These are phyloP conservation scores for Botrytis pseudocinerea DNA, from an alignment of 2,329 filamentous ascomycete species.

Conservation along the genomic window DNA sequence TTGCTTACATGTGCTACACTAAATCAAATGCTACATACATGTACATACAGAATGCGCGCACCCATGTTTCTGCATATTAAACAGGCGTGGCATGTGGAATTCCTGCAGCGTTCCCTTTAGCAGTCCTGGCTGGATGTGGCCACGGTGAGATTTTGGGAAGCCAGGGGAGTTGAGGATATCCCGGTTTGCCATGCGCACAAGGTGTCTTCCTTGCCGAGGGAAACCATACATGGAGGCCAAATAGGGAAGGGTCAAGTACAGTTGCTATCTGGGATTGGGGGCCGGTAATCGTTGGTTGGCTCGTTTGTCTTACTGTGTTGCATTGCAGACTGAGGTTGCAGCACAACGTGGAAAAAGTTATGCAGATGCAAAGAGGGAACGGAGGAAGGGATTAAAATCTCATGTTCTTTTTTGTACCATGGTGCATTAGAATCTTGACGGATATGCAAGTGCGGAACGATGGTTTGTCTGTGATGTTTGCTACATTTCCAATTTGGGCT, in stretches of 20 bases:
- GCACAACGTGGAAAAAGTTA: slow-evolving; percentile 20
- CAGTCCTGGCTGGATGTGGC: slow-evolving; percentile 1
- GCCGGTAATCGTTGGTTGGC: slow-evolving; percentile 13
- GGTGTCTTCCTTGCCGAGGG: slow-evolving; percentile 7
- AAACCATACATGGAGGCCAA: not conserved
- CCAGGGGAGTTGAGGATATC: not conserved
- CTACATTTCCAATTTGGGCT: not conserved
- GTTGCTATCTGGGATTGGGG: slow-evolving; percentile 17
- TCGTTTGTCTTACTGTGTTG: not conserved
- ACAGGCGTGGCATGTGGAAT: slow-evolving; percentile 17
- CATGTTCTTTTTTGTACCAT: not conserved
- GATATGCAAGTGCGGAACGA: slow-evolving; percentile 14
- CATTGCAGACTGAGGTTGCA: slow-evolving; percentile 18
- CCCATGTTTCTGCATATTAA: slow-evolving; percentile 5
- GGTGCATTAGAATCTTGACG: not conserved
- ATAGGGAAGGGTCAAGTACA: not conserved
- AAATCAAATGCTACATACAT: not conserved
- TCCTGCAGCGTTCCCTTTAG: not conserved
- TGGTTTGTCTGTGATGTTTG: slow-evolving; percentile 5
- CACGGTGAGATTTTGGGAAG: slow-evolving; percentile 20
- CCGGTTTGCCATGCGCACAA: slow-evolving; percentile 22
- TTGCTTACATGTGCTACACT: not conserved
- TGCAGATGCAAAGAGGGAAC: slow-evolving; percentile 8
- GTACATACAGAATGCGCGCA: not conserved
- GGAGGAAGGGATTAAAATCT: slow-evolving; percentile 1